These are phyloP conservation scores for Epichloe gansuensis DNA, from an alignment of 2,329 filamentous ascomycete species.

Conservation along the genomic window DNA sequence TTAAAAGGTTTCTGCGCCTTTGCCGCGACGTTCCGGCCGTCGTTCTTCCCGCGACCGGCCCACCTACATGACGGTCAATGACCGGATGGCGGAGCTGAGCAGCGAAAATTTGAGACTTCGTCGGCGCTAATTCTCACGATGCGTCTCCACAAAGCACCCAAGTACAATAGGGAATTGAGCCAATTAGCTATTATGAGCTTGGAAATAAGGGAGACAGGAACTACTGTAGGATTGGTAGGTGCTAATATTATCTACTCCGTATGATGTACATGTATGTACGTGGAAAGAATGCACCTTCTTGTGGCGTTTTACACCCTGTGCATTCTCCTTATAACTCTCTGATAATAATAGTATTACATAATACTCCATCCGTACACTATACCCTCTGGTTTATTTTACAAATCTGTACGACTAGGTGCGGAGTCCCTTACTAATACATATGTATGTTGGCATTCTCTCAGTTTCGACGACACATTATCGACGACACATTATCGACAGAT, in stretches of 20 bases:
- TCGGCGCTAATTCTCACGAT: not conserved
- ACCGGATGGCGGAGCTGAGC: not conserved
- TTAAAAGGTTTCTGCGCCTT: not conserved
- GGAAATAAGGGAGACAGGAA: no score
- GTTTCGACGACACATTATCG: not conserved
- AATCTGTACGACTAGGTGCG: no score
- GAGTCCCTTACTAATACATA: no score
- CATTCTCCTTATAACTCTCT: no score
- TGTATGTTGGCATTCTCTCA: not conserved
- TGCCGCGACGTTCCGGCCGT: not conserved
- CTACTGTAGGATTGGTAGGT: no score
- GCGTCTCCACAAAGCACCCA: not conserved
- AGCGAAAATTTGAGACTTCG: not conserved
- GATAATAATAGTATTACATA: no score
- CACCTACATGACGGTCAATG: not conserved
- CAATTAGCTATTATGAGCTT: not conserved
- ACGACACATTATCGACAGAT: slow-evolving; percentile 2
- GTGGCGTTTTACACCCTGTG: no score
- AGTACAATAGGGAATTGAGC: not conserved
- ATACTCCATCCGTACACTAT: no score
- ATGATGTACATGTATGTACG: no score
- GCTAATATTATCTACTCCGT: no score
- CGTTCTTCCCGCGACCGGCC: not conserved
- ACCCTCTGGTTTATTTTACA: no score
- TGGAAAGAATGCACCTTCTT: no score